phyloP scores from a whole-genome alignment of 2,329 filamentous ascomycete genomes.

The Neonectria faginata region DNA sequence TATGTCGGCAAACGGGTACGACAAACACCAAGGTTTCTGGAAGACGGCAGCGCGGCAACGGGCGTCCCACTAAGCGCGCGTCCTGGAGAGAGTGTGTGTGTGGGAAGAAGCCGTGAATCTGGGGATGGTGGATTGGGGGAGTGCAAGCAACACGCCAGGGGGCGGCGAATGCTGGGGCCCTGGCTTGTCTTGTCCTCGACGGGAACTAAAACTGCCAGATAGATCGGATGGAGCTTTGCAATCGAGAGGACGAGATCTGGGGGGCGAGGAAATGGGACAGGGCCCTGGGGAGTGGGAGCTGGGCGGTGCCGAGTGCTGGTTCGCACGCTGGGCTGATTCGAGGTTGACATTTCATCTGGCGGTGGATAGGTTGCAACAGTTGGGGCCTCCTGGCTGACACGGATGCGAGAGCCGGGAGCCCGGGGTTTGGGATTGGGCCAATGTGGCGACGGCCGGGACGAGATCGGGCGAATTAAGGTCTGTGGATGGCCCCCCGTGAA shows the following conservation, averaged over 20 bases:
- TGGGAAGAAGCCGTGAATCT: not conserved
- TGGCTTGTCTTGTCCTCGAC: conserved; percentile 12
- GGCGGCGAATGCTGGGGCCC: not conserved
- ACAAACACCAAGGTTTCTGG: conserved; percentile 9
- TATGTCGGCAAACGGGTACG: not conserved
- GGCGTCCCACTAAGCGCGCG: conserved; percentile 12
- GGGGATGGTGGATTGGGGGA: conserved; percentile 23
- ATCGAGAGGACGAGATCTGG: conserved; percentile 4
- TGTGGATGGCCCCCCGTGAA: not conserved
- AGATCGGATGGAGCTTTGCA: conserved; percentile 10
- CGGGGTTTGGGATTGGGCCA: not conserved
- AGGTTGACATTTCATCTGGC: not conserved
- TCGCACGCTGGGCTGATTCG: not conserved
- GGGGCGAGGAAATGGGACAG: conserved; percentile 10
- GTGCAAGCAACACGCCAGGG: conserved; percentile 19
- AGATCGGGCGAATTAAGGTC: conserved; percentile 4
- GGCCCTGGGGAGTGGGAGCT: not conserved
- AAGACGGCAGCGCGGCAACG: conserved; percentile 17
- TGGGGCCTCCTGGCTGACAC: not conserved
- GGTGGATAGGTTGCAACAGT: not conserved
- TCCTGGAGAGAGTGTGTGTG: not conserved
- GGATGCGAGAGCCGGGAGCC: conserved; percentile 5
- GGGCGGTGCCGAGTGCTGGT: not conserved
- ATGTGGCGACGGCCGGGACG: conserved; percentile 5
- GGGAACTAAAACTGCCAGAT: conserved; percentile 18